Percentiles rank a stretch among this genome's conserved stretches.
phyloP scores from a whole-genome alignment of 2,329 filamentous ascomycete genomes.

The Ascochyta clinopodiicola region DNA sequence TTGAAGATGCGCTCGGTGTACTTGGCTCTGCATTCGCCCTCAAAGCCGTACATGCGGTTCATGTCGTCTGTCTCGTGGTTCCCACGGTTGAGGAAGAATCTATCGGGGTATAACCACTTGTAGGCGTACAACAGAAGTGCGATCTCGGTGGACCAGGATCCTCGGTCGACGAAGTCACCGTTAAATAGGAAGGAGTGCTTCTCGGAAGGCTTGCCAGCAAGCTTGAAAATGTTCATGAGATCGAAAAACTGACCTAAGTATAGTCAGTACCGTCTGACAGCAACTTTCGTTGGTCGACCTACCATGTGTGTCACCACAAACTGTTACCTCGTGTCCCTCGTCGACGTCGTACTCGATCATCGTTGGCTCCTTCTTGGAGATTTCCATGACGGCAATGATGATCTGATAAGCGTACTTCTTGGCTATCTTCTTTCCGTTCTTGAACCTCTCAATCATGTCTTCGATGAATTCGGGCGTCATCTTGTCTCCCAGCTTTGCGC shows the following conservation, averaged over 20 bases:
- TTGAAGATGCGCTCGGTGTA: constrained; percentile 97
- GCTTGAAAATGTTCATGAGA: constrained; percentile 91
- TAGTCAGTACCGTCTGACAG: constrained; percentile 20
- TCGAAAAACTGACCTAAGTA: constrained; percentile 92
- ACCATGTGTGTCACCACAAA: constrained; percentile 98
- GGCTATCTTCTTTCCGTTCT: constrained; percentile 88
- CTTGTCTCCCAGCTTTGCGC: constrained; percentile 73
- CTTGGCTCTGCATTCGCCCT: constrained; percentile 97
- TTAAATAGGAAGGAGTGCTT: constrained; percentile 97
- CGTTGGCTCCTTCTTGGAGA: constrained; percentile 90
- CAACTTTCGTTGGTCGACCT: constrained; percentile 30
- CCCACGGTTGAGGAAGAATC: constrained; percentile 94
- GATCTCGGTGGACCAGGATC: constrained; percentile 98
- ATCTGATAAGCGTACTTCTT: constrained; percentile 99
- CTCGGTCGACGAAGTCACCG: constrained; percentile 96
- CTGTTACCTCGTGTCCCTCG: constrained; percentile 79
- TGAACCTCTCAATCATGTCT: constrained; percentile 93
- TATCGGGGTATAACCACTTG: constrained; percentile 89
- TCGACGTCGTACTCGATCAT: constrained; percentile 94
- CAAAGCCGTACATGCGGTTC: constrained; percentile 98
- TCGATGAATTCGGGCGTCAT: constrained; percentile 98
- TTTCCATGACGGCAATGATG: constrained; percentile 83
- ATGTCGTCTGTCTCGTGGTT: constrained; percentile 99
- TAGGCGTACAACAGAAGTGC: constrained; percentile 92
- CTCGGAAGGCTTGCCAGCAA: constrained; percentile 84